Evolutionary conservation across 1,284 basidiomycete genomes (phyloP), one percentile per base, ranked within the genome.

Genomic region (Macrocystidia cucumis): DNA sequence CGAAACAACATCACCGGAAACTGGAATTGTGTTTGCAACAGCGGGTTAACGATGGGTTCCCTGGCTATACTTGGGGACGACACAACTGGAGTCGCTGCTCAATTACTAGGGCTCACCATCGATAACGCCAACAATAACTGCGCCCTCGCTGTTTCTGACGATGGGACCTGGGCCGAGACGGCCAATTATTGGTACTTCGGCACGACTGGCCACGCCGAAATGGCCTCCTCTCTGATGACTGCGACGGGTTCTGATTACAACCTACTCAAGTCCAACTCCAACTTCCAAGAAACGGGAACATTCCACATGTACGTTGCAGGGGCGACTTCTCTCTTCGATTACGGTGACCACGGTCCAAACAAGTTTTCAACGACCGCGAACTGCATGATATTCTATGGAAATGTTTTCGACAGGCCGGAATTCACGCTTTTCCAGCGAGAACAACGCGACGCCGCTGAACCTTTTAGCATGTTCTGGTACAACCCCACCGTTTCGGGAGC

Each of bases 401-500:
- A 69, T 12, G 57, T 74, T 18, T 92, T 72, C 62, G 61, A 80
- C 32, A 59, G 72, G 40, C 88, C 95, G 8, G 60, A 67, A 47
- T 95, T 82, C 57, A 69, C 79, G 9, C 74, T 98, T 35, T 92
- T 82, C 75, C 95, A 98, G 62, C 88, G 95, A 42, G 95, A 98
- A 56, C 88, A 86, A 49, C 65, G 66, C 36, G 93, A 98, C 51
- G 82, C 91, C 1, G 63, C 83, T 12, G 95, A 98, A 45, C 95
- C 95, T 0, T 91, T 83, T 76, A 80, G 78, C 52, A 93, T 98
- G 90, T 95, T 98, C 69, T 98, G 91, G 91, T 98, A 98, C 59
- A 72, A 97, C 56, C 79, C 91, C 8, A 67, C 75, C 3, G 74
- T 81, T 32, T 62, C 67, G 12, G 95, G 95, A 39, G 89, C 90